Percentiles rank a stretch among this genome's conserved stretches.
Conservation (phyloP, 2,329 filamentous ascomycete genomes). For the Myriosclerotinia duriaeana region DNA sequence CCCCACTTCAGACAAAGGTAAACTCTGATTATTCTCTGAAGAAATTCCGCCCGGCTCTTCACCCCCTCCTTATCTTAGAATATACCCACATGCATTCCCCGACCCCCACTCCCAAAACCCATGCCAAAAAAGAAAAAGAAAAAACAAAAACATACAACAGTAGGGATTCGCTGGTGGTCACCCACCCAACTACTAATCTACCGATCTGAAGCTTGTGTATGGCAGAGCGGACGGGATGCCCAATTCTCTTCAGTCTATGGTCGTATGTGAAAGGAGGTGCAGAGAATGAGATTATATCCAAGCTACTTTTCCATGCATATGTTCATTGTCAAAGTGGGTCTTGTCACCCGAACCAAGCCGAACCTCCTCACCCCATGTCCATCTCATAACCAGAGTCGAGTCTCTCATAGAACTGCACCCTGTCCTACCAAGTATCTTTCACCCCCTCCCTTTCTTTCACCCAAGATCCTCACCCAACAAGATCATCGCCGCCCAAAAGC, state of each 20-base stretch:
- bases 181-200: slow-evolving; percentile 19
- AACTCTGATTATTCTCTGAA: no score
- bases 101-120: neutral
- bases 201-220: slow-evolving; percentile 18
- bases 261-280: fast-evolving
- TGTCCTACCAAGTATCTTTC: no score
- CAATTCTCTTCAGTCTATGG: neutral
- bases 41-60: neutral
- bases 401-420: no score
- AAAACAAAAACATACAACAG: slow-evolving; percentile 12
- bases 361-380: neutral
- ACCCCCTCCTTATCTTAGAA: neutral
- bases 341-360: no score
- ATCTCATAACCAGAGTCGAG: no score
- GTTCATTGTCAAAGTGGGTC: no score
- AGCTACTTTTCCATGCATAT: no score
- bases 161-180: slow-evolving; percentile 19
- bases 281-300: fast-evolving
- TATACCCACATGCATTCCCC: neutral
- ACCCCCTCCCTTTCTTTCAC: no score
- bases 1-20: no score
- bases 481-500: no score
- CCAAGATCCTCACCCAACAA: no score
- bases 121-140: neutral
- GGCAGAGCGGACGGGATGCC: slow-evolving; percentile 16